These are phyloP conservation scores for Candida manassasensis DNA, from an alignment of 805 yeast species.

Conservation along the genomic window DNA sequence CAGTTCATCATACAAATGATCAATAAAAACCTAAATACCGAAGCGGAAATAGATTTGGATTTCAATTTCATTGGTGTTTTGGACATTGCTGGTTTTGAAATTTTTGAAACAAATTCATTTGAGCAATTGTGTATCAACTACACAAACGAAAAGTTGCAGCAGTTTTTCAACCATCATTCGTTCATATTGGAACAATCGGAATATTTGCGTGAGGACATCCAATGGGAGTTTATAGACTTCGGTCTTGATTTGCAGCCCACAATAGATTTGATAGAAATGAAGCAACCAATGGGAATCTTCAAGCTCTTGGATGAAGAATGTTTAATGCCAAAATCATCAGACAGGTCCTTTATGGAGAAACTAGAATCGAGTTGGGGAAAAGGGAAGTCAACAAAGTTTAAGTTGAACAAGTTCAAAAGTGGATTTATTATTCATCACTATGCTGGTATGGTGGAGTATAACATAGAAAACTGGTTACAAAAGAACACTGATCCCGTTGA, in stretches of 20 bases:
- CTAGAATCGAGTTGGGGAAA: conserved; percentile 60
- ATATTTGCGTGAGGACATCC: conserved; percentile 53
- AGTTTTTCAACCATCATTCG: conserved; percentile 58
- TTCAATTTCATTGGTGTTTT: conserved; percentile 49
- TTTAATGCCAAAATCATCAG: conserved; percentile 86
- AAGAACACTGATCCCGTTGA: conserved; percentile 92
- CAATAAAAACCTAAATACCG: conserved; percentile 54
- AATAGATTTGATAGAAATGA: conserved; percentile 81
- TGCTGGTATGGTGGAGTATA: conserved; percentile 95
- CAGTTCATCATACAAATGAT: conserved; percentile 70
- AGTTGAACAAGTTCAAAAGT: conserved; percentile 64
- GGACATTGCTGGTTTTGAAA: conserved; percentile 62
- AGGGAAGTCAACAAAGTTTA: conserved; percentile 47
- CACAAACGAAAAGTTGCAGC: conserved; percentile 58
- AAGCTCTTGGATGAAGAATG: conserved; percentile 92
- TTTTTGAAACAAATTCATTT: conserved; percentile 52
- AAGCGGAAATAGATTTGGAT: conserved; percentile 21
- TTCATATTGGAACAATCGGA: conserved; percentile 59
- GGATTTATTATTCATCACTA: conserved; percentile 88
- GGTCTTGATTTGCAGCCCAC: conserved; percentile 95
- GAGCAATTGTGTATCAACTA: conserved; percentile 59
- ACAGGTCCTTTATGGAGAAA: conserved; percentile 76
- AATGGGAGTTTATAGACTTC: conserved; percentile 80
- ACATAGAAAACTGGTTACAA: conserved; percentile 87
- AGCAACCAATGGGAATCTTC: conserved; percentile 71